Conservation (phyloP, 805 yeast species). For the Sporopachydermia lactativora region DNA sequence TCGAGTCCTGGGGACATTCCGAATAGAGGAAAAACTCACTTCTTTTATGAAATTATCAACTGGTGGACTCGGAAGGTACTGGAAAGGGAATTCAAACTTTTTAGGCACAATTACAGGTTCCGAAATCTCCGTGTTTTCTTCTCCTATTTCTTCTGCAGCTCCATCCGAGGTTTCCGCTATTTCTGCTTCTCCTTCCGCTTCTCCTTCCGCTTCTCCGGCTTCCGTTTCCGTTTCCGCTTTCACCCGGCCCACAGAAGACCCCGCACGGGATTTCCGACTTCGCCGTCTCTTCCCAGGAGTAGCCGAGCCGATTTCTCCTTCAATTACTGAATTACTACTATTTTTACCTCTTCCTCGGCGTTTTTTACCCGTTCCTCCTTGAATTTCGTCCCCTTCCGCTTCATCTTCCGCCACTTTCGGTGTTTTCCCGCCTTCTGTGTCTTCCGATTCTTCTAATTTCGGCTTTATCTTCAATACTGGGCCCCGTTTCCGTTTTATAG, state of each 20-base stretch:
- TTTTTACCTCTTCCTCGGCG: constrained; percentile 4
- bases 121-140: no score
- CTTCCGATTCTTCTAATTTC: not conserved
- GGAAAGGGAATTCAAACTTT: constrained; percentile 9
- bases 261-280: constrained; percentile 4
- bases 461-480: constrained; percentile 4
- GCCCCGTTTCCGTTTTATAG: constrained; percentile 1
- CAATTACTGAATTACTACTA: constrained; percentile 6
- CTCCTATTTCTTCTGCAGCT: constrained; percentile 11
- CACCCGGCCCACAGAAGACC: constrained; percentile 4
- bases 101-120: constrained; percentile 13
- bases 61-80: constrained; percentile 9
- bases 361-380: constrained; percentile 7
- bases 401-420: constrained; percentile 4
- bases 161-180: constrained; percentile 7
- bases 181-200: constrained; percentile 6
- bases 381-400: not conserved
- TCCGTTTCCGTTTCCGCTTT: constrained; percentile 7
- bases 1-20: constrained; percentile 18
- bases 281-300: constrained; percentile 5
- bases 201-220: constrained; percentile 10
- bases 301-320: constrained; percentile 4
- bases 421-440: constrained; percentile 8
- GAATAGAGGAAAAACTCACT: constrained; percentile 19
- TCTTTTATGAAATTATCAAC: constrained; percentile 16